Percentiles rank a stretch among this genome's conserved stretches.
These are phyloP conservation scores for Cadophora sp. DNA, from an alignment of 2,329 filamentous ascomycete species.

Conservation along the genomic window DNA sequence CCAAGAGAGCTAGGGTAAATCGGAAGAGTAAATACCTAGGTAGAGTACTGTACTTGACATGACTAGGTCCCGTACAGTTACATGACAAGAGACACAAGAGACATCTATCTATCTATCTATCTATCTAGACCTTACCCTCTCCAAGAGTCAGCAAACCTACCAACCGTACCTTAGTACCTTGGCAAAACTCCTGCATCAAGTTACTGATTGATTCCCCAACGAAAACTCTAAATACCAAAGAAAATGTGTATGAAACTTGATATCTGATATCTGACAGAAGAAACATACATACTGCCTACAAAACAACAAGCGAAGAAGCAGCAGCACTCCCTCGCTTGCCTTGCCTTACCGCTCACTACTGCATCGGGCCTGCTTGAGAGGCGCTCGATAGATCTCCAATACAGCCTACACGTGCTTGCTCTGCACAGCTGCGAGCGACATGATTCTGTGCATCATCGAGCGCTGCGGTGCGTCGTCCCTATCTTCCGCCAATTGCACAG, in stretches of 20 bases:
- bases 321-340: too few relatives aligned
- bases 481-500: conserved; percentile 4
- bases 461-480: background rate
- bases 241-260: too few relatives aligned
- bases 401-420: conserved; percentile 16
- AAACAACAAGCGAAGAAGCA: conserved; percentile 1
- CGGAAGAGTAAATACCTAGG: background rate
- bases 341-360: conserved; percentile 1
- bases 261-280: conserved; percentile 12
- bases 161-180: background rate
- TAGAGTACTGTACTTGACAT: background rate
- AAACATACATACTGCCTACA: too few relatives aligned
- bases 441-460: background rate
- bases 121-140: too few relatives aligned
- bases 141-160: too few relatives aligned
- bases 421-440: background rate
- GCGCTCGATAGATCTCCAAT: conserved; percentile 13
- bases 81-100: background rate
- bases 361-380: background rate
- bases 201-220: too few relatives aligned
- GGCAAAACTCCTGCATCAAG: too few relatives aligned
- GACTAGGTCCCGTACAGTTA: conserved; percentile 4
- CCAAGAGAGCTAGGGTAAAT: conserved; percentile 4
- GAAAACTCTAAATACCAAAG: too few relatives aligned
- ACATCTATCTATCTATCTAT: too few relatives aligned